phyloP scores from a whole-genome alignment of 768 basidiomycete genomes.

The Hypholoma sublateritium region DNA sequence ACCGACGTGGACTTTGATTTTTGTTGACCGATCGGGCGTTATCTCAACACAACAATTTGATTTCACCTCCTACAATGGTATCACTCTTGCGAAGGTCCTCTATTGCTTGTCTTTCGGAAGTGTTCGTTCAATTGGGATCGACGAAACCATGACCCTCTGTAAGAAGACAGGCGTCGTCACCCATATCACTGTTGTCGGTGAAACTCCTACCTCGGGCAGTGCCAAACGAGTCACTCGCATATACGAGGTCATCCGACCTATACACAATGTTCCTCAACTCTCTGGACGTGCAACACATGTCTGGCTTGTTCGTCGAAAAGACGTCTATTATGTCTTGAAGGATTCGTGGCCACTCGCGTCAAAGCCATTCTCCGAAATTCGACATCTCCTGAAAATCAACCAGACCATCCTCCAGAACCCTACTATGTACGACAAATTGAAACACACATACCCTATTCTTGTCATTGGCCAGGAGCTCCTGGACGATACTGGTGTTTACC shows the following conservation, averaged over 20 bases:
- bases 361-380: background rate
- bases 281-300: background rate
- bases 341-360: background rate
- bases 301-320: background rate
- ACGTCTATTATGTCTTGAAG: background rate
- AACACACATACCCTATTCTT: background rate
- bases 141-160: background rate
- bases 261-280: background rate
- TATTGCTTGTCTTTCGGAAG: background rate
- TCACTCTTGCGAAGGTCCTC: background rate
- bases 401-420: background rate
- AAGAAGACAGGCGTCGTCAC: background rate
- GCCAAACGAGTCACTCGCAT: background rate
- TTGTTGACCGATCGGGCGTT: constrained; percentile 1
- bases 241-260: background rate
- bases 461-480: background rate
- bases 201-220: background rate
- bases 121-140: background rate
- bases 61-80: background rate
- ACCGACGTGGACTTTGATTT: background rate
- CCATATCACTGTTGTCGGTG: background rate
- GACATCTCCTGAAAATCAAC: background rate
- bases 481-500: background rate
- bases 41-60: background rate
- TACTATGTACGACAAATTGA: background rate